Base-by-base conservation (phyloP, 176 grass and related monocot species). In the Microstegium vimineum region DNA sequence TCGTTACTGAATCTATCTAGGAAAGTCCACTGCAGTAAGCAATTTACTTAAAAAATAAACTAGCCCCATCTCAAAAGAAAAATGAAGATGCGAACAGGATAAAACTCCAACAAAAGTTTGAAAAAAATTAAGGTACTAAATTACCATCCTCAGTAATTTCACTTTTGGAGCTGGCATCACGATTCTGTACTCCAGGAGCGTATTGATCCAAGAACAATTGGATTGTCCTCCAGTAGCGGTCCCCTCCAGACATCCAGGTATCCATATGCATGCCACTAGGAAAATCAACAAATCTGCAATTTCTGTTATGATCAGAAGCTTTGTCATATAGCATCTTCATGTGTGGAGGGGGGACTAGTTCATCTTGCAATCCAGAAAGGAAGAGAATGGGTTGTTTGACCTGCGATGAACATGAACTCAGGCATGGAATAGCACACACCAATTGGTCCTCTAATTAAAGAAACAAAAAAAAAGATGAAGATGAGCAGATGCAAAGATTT, bases 181-280 rank as follows among this genome's bases (percentile, higher is more conserved):
- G 64, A 74, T 68, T 86, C 69, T 86, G 76, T 27, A 74, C 73
- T 82, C 90, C 85, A 40, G 91, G 87, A 78, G 80, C 60, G 67
- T 93, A 89, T 6, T 93, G 84, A 32, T 89, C 77, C 63, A 99
- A 81, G 75, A 95, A 96, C 82, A 99, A 86, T 43, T 99, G 88
- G 27, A 96, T 88, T 76, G 85, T 56, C 88, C 97, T 95, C 97
- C 97, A 99, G 63, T 99, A 99, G n/a, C 97, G 91, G 33, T 90
- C 87, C 62, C 91, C 91, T 62, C 91, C 93, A 88, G 97, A 91
- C 37, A 75, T 83, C 97, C 97, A 99, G 71, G 91, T 99, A 80
- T 99, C 93, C 97, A 99, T 96, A 83, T 99, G 97, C 91, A 94
- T 99, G 36, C 97, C 97, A 87, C 57, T 87, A 78, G 91, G 97